Conservation (phyloP, 139 green algal species). For the Chlorella sorokiniana region DNA sequence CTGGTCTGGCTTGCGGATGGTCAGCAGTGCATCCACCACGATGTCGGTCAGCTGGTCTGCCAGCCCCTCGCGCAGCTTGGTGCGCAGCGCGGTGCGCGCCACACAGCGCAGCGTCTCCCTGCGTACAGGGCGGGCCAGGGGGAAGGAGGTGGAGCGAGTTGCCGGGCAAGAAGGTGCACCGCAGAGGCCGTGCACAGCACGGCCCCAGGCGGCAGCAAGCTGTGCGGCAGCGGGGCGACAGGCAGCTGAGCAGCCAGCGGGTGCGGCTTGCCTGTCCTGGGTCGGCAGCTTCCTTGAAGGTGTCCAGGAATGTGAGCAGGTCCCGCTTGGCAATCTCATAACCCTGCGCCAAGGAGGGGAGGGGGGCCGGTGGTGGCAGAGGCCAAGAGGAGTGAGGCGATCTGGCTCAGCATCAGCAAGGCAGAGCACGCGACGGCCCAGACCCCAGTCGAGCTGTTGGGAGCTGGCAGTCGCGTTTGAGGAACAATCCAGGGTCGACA, state of each 20-base stretch:
- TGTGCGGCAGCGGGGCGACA: background rate
- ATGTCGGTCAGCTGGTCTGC: conserved; percentile 93
- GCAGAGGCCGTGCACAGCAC: background rate
- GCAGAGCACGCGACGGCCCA: too few relatives aligned
- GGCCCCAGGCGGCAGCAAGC: background rate
- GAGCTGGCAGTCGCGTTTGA: too few relatives aligned
- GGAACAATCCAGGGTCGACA: too few relatives aligned
- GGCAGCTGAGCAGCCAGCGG: background rate
- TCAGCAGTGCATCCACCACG: conserved; percentile 85
- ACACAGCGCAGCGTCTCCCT: conserved; percentile 89
- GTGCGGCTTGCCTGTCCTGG: conserved; percentile 34
- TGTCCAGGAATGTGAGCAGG: conserved; percentile 90
- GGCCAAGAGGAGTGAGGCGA: too few relatives aligned
- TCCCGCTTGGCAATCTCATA: conserved; percentile 91
- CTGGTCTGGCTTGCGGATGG: conserved; percentile 74
- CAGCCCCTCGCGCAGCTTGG: conserved; percentile 86
- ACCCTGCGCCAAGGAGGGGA: conserved; percentile 42
- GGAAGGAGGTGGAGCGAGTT: too few relatives aligned
- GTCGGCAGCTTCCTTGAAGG: conserved; percentile 76
- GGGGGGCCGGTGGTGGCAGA: too few relatives aligned
- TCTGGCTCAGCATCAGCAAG: too few relatives aligned
- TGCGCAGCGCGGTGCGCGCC: conserved; percentile 90
- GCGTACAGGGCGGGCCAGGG: conserved; percentile 39
- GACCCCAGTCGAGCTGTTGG: too few relatives aligned
- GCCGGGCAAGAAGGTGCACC: too few relatives aligned